These are phyloP conservation scores for Thelephora terrestris DNA, from an alignment of 1,284 basidiomycete species.

Conservation along the genomic window DNA sequence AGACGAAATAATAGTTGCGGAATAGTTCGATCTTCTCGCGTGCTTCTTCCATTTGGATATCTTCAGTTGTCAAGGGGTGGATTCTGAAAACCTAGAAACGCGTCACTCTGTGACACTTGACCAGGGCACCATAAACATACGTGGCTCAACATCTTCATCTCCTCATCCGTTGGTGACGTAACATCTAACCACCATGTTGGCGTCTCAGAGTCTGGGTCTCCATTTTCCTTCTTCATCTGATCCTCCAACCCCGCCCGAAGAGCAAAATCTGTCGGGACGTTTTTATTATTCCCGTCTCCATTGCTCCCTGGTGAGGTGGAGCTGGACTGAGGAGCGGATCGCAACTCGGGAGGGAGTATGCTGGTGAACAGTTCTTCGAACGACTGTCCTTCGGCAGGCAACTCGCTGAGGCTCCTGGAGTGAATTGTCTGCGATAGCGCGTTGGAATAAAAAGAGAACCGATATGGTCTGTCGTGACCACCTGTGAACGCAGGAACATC, in stretches of 20 bases:
- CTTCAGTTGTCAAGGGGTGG: conserved; percentile 97
- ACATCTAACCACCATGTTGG: conserved; percentile 99
- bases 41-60: conserved; percentile 99
- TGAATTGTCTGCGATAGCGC: conserved; percentile 90
- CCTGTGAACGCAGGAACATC: background rate
- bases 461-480: conserved; percentile 85
- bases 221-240: conserved; percentile 1
- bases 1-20: conserved; percentile 97
- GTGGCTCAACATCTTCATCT: conserved; percentile 96
- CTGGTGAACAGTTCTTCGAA: conserved; percentile 90
- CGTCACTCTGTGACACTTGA: background rate
- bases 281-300: background rate
- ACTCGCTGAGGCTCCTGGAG: conserved; percentile 84
- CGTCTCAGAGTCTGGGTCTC: conserved; percentile 41
- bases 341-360: conserved; percentile 1
- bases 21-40: conserved; percentile 99
- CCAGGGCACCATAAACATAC: conserved; percentile 28
- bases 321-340: conserved; percentile 9
- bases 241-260: conserved; percentile 7
- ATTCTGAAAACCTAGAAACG: conserved; percentile 79
- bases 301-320: conserved; percentile 6
- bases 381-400: conserved; percentile 88
- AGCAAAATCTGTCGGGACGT: background rate
- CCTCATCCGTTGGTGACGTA: conserved; percentile 90
- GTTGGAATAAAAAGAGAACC: conserved; percentile 99